Percentiles rank a stretch among this genome's conserved stretches.
These are phyloP conservation scores for Boletus patriciae DNA, from an alignment of 768 basidiomycete species.

Conservation along the genomic window DNA sequence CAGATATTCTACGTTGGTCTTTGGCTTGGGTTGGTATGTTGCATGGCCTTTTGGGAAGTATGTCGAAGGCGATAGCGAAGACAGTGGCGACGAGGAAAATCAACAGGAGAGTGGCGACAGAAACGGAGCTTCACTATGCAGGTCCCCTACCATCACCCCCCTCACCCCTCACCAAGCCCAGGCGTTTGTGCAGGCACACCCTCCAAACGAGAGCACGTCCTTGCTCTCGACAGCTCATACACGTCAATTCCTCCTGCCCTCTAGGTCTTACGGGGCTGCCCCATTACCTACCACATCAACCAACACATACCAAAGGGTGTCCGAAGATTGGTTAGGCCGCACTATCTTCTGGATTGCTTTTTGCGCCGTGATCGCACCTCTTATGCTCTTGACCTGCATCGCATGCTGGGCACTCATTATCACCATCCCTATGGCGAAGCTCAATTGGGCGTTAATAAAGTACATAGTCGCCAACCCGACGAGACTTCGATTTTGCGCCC, in stretches of 20 bases:
- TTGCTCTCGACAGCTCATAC: constrained; percentile 37
- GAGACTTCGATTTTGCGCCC: constrained; percentile 88
- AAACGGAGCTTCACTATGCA: constrained; percentile 36
- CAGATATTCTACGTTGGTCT: constrained; percentile 82
- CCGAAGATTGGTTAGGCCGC: constrained; percentile 61
- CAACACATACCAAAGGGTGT: constrained; percentile 23
- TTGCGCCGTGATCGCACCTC: constrained; percentile 76
- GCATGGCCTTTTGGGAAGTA: constrained; percentile 99
- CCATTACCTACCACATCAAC: constrained; percentile 30
- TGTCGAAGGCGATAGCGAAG: constrained; percentile 75
- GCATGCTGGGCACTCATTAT: constrained; percentile 95
- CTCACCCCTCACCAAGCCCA: constrained; percentile 29
- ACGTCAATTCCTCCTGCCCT: constrained; percentile 39
- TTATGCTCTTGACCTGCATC: constrained; percentile 83
- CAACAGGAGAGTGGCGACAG: constrained; percentile 24
- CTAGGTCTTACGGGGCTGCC: constrained; percentile 73
- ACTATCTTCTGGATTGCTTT: constrained; percentile 82
- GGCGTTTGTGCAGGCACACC: constrained; percentile 6
- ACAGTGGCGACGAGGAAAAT: constrained; percentile 42
- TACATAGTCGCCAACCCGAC: constrained; percentile 78
- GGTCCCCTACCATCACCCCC: constrained; percentile 46
- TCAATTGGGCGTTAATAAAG: constrained; percentile 92
- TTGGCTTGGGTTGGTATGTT: constrained; percentile 94
- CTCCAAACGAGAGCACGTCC: constrained; percentile 49
- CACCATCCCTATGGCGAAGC: constrained; percentile 97